Conservation (phyloP, 176 grass and related monocot species). For the Oryza longistaminata region DNA sequence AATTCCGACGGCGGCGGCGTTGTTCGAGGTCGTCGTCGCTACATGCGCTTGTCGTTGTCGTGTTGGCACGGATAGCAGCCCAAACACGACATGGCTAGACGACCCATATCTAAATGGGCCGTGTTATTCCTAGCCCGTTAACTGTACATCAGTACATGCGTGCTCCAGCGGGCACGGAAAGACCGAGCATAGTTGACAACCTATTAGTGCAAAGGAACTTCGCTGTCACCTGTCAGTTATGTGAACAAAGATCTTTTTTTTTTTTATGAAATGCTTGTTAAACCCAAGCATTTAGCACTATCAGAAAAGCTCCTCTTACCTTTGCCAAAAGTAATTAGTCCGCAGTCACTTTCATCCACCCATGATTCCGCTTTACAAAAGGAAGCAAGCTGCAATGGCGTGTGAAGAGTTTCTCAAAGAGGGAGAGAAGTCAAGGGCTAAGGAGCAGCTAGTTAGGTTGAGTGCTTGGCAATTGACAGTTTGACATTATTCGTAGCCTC, state of each 20-base stretch:
- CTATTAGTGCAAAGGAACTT: not conserved
- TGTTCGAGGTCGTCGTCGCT: no score
- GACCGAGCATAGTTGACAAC: no score
- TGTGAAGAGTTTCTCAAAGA: not conserved
- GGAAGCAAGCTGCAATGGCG: not conserved
- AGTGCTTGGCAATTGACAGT: no score
- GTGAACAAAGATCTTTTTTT: not conserved
- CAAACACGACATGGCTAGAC: no score
- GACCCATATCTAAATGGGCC: no score
- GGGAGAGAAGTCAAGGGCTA: not conserved
- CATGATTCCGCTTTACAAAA: not conserved
- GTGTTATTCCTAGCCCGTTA: no score
- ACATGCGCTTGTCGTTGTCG: no score
- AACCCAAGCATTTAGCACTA: not conserved
- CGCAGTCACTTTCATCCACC: not conserved
- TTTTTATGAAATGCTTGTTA: not conserved
- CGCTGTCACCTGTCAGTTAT: not conserved
- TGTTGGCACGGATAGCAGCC: no score
- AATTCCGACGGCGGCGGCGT: no score
- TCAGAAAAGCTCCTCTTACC: not conserved
- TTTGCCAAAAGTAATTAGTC: not conserved
- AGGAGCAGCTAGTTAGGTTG: not conserved
- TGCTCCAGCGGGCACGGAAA: no score
- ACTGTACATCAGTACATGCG: no score
- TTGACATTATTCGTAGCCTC: not conserved